These are phyloP conservation scores for Sporothrix globosa DNA, from an alignment of 2,329 filamentous ascomycete genomes.

Conservation along the genomic window DNA sequence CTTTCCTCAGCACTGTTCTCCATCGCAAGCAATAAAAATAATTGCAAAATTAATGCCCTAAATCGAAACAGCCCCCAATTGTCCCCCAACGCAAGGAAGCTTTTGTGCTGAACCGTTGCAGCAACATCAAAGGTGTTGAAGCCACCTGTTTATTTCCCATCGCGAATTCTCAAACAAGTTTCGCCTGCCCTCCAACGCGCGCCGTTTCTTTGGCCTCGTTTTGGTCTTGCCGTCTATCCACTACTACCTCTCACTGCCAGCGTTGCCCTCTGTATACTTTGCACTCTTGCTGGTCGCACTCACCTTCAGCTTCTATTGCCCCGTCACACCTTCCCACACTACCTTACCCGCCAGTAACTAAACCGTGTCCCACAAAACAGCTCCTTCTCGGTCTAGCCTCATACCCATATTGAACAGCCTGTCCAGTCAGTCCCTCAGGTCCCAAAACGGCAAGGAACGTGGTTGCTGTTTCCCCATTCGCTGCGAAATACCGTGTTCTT, in stretches of 20 bases:
- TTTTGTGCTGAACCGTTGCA: too few species aligned
- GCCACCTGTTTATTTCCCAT: constrained; percentile 39
- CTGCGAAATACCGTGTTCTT: constrained; percentile 19
- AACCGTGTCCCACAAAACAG: constrained; percentile 20
- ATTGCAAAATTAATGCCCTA: background rate
- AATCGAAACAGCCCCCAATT: background rate
- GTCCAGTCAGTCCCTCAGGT: constrained; percentile 26
- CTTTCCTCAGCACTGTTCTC: background rate
- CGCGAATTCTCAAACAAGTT: constrained; percentile 25
- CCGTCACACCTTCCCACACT: constrained; percentile 12
- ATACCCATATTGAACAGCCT: constrained; percentile 24
- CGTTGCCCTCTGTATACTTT: background rate
- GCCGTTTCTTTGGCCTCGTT: background rate
- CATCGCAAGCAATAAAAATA: background rate
- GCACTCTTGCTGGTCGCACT: background rate
- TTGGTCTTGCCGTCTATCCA: background rate
- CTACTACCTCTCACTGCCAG: background rate
- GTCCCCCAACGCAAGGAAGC: background rate
- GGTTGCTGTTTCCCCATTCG: constrained; percentile 30
- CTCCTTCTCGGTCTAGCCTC: constrained; percentile 16
- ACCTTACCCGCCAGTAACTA: background rate
- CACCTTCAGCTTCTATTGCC: constrained; percentile 53
- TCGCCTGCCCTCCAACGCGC: constrained; percentile 15
- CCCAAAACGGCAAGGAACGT: constrained; percentile 16
- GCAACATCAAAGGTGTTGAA: constrained; percentile 27